Evolutionary conservation across 768 basidiomycete species (phyloP).

Genomic region (Grammothele lineata): DNA sequence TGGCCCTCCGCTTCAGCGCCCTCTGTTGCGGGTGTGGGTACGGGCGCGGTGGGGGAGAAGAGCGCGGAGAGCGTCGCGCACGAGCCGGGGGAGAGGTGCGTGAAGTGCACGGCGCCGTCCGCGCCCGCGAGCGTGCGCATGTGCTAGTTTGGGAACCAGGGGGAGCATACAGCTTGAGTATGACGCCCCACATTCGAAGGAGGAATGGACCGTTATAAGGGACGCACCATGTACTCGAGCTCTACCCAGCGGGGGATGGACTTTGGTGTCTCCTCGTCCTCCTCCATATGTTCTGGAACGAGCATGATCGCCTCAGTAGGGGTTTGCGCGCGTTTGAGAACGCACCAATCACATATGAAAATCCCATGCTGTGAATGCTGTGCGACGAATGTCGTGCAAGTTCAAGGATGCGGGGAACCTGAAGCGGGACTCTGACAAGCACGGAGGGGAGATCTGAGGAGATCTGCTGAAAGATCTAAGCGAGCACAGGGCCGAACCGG

Average conservation of each 20-base stretch:
- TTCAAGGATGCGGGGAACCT: too few species aligned
- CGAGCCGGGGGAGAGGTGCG: slow-evolving; percentile 77
- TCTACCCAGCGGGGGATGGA: slow-evolving; percentile 87
- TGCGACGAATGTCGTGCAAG: too few species aligned
- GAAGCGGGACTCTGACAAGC: too few species aligned
- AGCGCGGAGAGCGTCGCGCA: slow-evolving; percentile 43
- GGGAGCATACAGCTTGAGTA: not conserved
- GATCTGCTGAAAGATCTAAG: not conserved
- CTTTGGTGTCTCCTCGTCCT: slow-evolving; percentile 72
- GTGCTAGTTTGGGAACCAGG: slow-evolving; percentile 44
- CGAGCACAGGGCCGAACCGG: not conserved
- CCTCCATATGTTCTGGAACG: slow-evolving; percentile 90
- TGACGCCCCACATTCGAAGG: too few species aligned
- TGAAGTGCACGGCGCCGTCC: slow-evolving; percentile 69
- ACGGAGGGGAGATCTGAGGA: too few species aligned
- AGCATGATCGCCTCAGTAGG: not conserved
- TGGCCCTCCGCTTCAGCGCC: slow-evolving; percentile 37
- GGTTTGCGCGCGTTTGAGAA: not conserved
- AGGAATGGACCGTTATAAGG: too few species aligned
- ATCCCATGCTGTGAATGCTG: slow-evolving; percentile 17
- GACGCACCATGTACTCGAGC: slow-evolving; percentile 78
- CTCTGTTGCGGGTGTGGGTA: too few species aligned
- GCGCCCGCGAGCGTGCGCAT: slow-evolving; percentile 78
- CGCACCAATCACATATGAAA: slow-evolving; percentile 27
- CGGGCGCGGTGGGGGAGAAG: slow-evolving; percentile 16